Conservation (phyloP, 2,329 filamentous ascomycete genomes). For the Scytalidium sp. region DNA sequence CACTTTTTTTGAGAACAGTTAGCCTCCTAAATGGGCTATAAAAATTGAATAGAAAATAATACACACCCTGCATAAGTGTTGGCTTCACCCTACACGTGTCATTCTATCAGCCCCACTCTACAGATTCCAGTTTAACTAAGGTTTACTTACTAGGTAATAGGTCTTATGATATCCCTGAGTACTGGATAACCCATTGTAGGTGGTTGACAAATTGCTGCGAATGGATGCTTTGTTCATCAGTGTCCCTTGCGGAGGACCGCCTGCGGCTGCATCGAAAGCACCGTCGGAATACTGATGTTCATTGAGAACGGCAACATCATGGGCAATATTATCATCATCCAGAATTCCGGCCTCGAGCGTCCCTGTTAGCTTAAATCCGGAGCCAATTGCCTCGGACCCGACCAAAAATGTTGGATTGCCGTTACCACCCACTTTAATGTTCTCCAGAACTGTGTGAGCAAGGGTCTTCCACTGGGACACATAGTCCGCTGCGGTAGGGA, state of each 20-base stretch:
- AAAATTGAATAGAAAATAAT: neutral
- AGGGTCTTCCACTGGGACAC: neutral
- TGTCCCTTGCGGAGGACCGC: neutral
- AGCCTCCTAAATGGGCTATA: neutral
- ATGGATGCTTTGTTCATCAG: neutral
- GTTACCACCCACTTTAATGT: neutral
- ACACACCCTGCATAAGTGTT: neutral
- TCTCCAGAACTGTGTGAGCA: neutral
- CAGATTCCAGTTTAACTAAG: neutral
- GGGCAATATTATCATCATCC: neutral
- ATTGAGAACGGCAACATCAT: neutral
- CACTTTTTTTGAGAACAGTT: neutral
- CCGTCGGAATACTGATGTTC: neutral
- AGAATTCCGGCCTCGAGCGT: neutral
- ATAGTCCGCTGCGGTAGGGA: neutral
- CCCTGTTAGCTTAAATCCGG: neutral
- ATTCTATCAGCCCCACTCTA: neutral
- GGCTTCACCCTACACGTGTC: neutral
- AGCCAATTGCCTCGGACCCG: neutral
- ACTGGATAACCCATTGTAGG: neutral
- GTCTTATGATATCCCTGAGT: neutral
- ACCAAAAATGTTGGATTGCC: neutral
- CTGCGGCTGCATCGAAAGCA: neutral
- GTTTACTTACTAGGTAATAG: neutral
- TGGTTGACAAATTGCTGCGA: neutral